Percentiles rank a stretch among this genome's conserved stretches.
phyloP scores from a whole-genome alignment of 441 rosid species.

The Biscutella laevigata region DNA sequence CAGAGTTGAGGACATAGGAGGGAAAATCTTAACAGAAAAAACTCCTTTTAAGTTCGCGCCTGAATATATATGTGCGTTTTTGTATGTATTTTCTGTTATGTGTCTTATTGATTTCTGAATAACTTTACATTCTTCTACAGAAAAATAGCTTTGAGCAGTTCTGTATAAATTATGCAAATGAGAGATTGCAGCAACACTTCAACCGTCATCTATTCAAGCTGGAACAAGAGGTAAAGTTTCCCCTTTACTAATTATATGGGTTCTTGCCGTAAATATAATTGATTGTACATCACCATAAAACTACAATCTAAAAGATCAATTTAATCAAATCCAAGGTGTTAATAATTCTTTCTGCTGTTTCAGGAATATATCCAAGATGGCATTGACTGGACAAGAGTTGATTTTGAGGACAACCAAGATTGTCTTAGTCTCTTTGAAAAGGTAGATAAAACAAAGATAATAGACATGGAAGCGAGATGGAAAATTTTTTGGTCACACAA shows the following conservation, averaged over 20 bases:
- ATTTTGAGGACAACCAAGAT: conserved; percentile 94
- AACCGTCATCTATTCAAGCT: conserved; percentile 96
- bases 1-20: too few relatives aligned
- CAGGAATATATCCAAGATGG: conserved; percentile 99
- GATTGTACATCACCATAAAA: too few relatives aligned
- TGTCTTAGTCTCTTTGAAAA: conserved; percentile 98
- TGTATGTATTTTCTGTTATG: too few relatives aligned
- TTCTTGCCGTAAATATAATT: too few relatives aligned
- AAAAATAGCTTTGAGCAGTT: conserved; percentile 98
- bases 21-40: too few relatives aligned
- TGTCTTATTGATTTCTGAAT: too few relatives aligned
- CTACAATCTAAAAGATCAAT: too few relatives aligned
- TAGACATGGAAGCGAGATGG: conserved; percentile 5
- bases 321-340: conserved; percentile 4
- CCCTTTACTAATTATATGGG: not conserved
- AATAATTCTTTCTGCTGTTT: conserved; percentile 3
- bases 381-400: conserved; percentile 96
- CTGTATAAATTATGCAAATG: conserved; percentile 97
- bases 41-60: too few relatives aligned
- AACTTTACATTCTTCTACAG: too few relatives aligned
- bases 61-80: too few relatives aligned
- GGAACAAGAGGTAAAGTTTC: conserved; percentile 79
- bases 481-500: not conserved
- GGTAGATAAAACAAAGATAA: conserved; percentile 32
- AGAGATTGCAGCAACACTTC: conserved; percentile 97